Evolutionary conservation across 768 basidiomycete genomes (phyloP).

Genomic region (Stropharia rugosoannulata): DNA sequence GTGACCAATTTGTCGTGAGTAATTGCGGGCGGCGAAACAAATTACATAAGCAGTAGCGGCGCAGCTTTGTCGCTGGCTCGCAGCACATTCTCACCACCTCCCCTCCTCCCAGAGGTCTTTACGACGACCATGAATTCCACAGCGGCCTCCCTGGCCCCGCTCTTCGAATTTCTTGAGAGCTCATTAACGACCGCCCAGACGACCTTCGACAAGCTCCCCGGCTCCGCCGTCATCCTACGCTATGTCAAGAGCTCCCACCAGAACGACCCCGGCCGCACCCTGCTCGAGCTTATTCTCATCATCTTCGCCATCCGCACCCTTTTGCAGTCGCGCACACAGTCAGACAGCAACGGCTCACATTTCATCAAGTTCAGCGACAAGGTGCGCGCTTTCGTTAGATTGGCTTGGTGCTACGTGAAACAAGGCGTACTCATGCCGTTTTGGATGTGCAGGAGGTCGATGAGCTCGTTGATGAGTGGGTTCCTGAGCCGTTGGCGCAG

Average conservation of each 20-base stretch:
- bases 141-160: conserved; percentile 38
- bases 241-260: conserved; percentile 95
- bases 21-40: neutral
- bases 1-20: neutral
- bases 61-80: neutral
- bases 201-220: conserved; percentile 74
- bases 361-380: conserved; percentile 92
- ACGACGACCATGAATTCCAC: conserved; percentile 27
- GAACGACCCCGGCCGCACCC: conserved; percentile 90
- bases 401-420: neutral
- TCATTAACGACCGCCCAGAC: conserved; percentile 58
- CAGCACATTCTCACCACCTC: neutral
- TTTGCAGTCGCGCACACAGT: conserved; percentile 85
- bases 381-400: conserved; percentile 41
- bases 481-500: conserved; percentile 77
- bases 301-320: conserved; percentile 89
- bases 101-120: neutral
- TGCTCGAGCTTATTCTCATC: conserved; percentile 86
- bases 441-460: conserved; percentile 71
- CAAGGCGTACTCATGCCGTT: neutral
- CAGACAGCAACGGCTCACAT: conserved; percentile 80
- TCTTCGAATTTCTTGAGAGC: conserved; percentile 67
- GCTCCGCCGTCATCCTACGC: conserved; percentile 80
- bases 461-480: conserved; percentile 95
- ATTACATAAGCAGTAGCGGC: neutral